These are phyloP conservation scores for Sporothrix mexicana DNA, from an alignment of 2,329 filamentous ascomycete genomes.

Conservation along the genomic window DNA sequence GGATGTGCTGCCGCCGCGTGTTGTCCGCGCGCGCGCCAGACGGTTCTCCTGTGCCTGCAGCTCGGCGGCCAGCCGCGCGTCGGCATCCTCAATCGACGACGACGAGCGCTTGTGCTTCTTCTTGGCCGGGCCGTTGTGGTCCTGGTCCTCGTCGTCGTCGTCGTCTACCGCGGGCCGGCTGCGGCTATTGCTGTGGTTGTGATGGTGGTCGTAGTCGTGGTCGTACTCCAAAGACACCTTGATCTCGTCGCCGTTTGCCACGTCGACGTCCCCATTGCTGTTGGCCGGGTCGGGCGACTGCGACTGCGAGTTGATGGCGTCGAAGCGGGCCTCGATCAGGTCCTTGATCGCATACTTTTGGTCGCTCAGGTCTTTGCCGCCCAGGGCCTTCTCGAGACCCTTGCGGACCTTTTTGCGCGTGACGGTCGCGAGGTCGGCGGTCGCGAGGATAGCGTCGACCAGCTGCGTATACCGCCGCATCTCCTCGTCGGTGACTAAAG, in stretches of 20 bases:
- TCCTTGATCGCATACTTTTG: constrained; percentile 73
- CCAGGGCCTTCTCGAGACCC: constrained; percentile 60
- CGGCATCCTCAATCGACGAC: constrained; percentile 69
- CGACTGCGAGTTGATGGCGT: constrained; percentile 60
- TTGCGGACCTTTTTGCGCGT: constrained; percentile 67
- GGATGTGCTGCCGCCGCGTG: constrained; percentile 72
- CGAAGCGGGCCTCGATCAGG: constrained; percentile 76
- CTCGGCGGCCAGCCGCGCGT: constrained; percentile 84
- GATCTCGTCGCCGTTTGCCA: constrained; percentile 35
- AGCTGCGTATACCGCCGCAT: constrained; percentile 60
- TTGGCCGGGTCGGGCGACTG: constrained; percentile 1
- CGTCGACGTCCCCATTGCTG: background rate
- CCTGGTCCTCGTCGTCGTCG: constrained; percentile 53
- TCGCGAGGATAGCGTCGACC: constrained; percentile 65
- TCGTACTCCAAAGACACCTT: constrained; percentile 47
- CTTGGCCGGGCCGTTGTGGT: constrained; percentile 47
- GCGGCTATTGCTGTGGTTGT: constrained; percentile 40
- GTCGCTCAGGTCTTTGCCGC: constrained; percentile 62
- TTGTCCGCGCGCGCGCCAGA: constrained; percentile 69
- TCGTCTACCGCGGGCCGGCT: constrained; percentile 40
- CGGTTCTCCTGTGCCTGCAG: constrained; percentile 93
- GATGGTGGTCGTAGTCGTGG: constrained; percentile 41
- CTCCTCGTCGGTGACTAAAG: constrained; percentile 57
- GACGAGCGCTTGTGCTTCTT: constrained; percentile 73
- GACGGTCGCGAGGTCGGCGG: constrained; percentile 66